Percentiles rank a stretch among this genome's conserved stretches.
Evolutionary conservation across 768 basidiomycete species (phyloP).

Genomic region (Suillus occidentalis): DNA sequence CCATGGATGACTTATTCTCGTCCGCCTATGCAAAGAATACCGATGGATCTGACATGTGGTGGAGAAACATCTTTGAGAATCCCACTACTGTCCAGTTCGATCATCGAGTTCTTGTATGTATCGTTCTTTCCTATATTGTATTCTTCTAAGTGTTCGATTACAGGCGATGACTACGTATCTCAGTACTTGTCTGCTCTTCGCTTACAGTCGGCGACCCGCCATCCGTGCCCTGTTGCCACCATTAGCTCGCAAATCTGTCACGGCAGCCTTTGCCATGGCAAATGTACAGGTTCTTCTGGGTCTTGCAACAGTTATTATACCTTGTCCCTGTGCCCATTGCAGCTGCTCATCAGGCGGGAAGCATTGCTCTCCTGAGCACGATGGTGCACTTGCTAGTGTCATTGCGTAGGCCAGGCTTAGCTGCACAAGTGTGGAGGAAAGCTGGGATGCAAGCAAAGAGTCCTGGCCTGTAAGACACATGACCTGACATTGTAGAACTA

Average conservation of each 20-base stretch:
- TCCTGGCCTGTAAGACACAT: conserved; percentile 7
- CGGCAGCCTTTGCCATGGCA: conserved; percentile 72
- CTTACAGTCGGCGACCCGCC: conserved; percentile 52
- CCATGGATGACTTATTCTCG: conserved; percentile 79
- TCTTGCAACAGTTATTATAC: conserved; percentile 81
- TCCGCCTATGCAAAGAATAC: conserved; percentile 65
- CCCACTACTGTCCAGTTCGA: conserved; percentile 98
- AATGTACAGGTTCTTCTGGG: conserved; percentile 81
- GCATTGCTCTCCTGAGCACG: conserved; percentile 81
- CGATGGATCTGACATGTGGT: conserved; percentile 82
- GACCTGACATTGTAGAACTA: conserved; percentile 15
- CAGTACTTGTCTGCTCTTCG: conserved; percentile 62
- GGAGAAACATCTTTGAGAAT: conserved; percentile 96
- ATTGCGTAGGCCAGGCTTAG: conserved; percentile 65
- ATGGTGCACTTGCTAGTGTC: conserved; percentile 76
- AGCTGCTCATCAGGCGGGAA: conserved; percentile 93
- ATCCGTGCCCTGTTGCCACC: conserved; percentile 57
- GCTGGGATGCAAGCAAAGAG: conserved; percentile 25
- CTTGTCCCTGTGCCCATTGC: conserved; percentile 92
- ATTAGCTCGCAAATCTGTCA: conserved; percentile 49
- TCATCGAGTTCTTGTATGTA: conserved; percentile 84
- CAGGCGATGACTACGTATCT: conserved; percentile 87
- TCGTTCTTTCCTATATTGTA: not conserved
- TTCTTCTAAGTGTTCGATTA: conserved; percentile 9
- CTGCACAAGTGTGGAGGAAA: conserved; percentile 62